Conservation (phyloP, 2,329 filamentous ascomycete species). For the Hypoxylon sp. region DNA sequence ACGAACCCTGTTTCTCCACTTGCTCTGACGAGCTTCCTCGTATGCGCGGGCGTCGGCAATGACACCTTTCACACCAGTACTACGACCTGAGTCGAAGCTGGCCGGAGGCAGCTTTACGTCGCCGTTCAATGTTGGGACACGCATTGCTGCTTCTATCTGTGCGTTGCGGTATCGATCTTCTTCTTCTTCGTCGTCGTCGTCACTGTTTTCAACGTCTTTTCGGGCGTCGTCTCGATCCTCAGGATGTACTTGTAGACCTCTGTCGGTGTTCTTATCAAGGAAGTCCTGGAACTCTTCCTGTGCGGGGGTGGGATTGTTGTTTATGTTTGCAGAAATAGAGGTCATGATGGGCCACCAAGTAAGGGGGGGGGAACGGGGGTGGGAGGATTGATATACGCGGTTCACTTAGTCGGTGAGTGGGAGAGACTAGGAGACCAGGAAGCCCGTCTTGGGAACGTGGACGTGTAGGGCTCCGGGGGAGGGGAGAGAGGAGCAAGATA, state of each 20-base stretch:
- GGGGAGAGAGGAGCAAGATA: slow-evolving; percentile 25
- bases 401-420: slow-evolving; percentile 31
- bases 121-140: slow-evolving; percentile 68
- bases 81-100: slow-evolving; percentile 76
- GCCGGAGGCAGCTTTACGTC: slow-evolving; percentile 73
- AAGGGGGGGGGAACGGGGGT: slow-evolving; percentile 15
- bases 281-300: slow-evolving; percentile 78
- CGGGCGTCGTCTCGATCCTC: slow-evolving; percentile 69
- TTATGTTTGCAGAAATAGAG: slow-evolving; percentile 49
- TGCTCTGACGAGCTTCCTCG: slow-evolving; percentile 74
- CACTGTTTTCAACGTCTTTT: slow-evolving; percentile 61
- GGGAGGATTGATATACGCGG: slow-evolving; percentile 41
- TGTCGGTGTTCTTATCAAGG: slow-evolving; percentile 68
- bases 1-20: slow-evolving; percentile 68
- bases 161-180: slow-evolving; percentile 68
- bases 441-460: slow-evolving; percentile 25
- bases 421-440: slow-evolving; percentile 24
- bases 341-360: slow-evolving; percentile 61
- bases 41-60: slow-evolving; percentile 87
- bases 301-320: slow-evolving; percentile 66
- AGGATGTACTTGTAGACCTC: slow-evolving; percentile 65
- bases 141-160: slow-evolving; percentile 75
- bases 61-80: slow-evolving; percentile 88
- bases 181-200: slow-evolving; percentile 70
- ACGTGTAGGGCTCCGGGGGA: slow-evolving; percentile 29